phyloP scores from a whole-genome alignment of 768 basidiomycete species.

The Suillus luteus region DNA sequence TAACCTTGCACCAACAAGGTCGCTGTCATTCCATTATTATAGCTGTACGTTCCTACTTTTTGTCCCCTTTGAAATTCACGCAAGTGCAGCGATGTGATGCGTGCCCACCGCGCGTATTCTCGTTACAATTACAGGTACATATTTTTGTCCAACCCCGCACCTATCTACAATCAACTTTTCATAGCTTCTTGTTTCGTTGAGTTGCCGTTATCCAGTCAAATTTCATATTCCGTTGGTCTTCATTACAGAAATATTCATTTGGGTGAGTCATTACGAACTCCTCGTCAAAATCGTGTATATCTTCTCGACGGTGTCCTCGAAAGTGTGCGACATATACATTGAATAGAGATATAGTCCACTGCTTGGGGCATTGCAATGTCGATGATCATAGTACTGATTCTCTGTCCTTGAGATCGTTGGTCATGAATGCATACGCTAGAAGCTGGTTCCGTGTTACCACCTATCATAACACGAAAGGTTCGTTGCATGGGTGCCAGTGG shows the following conservation, averaged over 20 bases:
- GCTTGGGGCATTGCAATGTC: slow-evolving; percentile 25
- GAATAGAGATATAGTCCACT: slow-evolving; percentile 38
- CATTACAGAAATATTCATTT: slow-evolving; percentile 8
- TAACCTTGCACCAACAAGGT: too few species aligned
- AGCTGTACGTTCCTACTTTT: too few species aligned
- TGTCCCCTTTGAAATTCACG: too few species aligned
- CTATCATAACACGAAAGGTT: too few species aligned
- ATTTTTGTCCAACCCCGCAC: background rate
- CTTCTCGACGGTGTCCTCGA: slow-evolving; percentile 28
- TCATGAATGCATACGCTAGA: too few species aligned
- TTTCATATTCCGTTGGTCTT: slow-evolving; percentile 9
- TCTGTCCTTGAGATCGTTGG: too few species aligned
- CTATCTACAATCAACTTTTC: background rate
- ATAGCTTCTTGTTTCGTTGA: background rate
- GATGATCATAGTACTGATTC: background rate
- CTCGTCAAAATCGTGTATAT: slow-evolving; percentile 31
- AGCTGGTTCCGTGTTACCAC: too few species aligned
- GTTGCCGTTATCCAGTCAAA: slow-evolving; percentile 17
- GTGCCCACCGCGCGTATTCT: too few species aligned
- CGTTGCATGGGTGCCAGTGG: too few species aligned
- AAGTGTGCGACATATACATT: slow-evolving; percentile 43
- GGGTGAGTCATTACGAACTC: slow-evolving; percentile 19
- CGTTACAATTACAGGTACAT: too few species aligned
- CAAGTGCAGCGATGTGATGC: too few species aligned
- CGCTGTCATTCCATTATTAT: too few species aligned